These are phyloP conservation scores for Pulveroboletus sp. DNA, from an alignment of 768 basidiomycete genomes.

Conservation along the genomic window DNA sequence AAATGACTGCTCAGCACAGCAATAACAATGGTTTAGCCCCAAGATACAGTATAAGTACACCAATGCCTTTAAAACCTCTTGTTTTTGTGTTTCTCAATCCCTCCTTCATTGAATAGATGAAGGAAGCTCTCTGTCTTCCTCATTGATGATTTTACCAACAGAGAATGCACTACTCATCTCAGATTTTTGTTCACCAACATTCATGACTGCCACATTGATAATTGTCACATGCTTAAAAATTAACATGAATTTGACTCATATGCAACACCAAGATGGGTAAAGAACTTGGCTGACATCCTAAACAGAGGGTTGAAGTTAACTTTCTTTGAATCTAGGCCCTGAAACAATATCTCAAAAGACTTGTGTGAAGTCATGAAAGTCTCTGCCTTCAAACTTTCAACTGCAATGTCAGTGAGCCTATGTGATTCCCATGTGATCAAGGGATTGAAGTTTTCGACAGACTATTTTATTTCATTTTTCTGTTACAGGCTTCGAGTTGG, in stretches of 20 bases:
- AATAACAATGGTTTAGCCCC: neutral
- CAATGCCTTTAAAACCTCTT: neutral
- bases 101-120: neutral
- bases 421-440: too few species aligned
- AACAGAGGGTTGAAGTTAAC: too few species aligned
- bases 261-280: slow-evolving; percentile 2
- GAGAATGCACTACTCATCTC: neutral
- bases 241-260: neutral
- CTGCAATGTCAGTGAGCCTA: neutral
- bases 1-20: too few species aligned
- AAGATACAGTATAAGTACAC: too few species aligned
- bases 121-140: neutral
- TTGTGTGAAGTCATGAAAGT: neutral
- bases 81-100: neutral
- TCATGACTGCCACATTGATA: slow-evolving; percentile 2
- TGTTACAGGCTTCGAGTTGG: neutral
- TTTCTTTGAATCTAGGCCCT: neutral
- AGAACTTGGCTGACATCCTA: neutral
- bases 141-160: neutral
- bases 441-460: too few species aligned
- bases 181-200: neutral
- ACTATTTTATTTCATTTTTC: neutral
- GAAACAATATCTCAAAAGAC: neutral
- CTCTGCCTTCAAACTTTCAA: neutral
- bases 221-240: too few species aligned